Evolutionary conservation across 768 basidiomycete species (phyloP), one percentile per base, ranked within the genome.

Genomic region (Panaeolus papilionaceus): DNA sequence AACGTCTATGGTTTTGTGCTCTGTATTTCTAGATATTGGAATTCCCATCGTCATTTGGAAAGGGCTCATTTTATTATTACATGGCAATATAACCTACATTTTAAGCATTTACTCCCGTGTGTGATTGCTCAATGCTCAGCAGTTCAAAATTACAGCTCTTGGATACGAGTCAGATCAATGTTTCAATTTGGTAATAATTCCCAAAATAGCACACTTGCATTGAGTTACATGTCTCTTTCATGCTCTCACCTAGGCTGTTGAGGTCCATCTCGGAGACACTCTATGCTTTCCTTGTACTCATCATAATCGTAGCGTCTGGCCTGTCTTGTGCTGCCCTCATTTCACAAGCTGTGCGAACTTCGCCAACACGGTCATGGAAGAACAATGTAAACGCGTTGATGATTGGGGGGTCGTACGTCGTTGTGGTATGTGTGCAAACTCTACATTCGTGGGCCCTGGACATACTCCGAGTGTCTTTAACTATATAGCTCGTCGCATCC

Each of bases 261-360:
- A 79, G 80, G 69, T 87, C 90, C 67, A 73, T 88, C 20, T 89
- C 89, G 23, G 82, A 84, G 68, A 71, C 82, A 51, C 82, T 82
- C 69, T 91, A 92, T 81, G 79, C 76, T 37, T 70, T 87, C 47
- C 78, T 90, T 33, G 76, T 88, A 9, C 75, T 89, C 42, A 66
- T 84, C 47, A 82, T 84, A 5, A 78, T 83, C 26, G 84, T 86
- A 49, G 85, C 88, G 54, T 79, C 85, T 42, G 86, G 87, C 38
- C 80, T 92, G 20, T 92, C 91, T 5, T 89, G 88, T 71, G 78
- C 86, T 1, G 85, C 88, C 0, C 80, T 93, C 64, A 83, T 93
- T 63, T 87, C 88, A 0, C 92, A 94, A 74, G 91, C 92, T 0
- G 88, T 92, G 20, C 84, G 92, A 63, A 91, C 87, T 0, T 82